Evolutionary conservation across 257 asterid species (phyloP), one percentile per base, ranked within the genome.

Genomic region (Gynochthodes officinalis): DNA sequence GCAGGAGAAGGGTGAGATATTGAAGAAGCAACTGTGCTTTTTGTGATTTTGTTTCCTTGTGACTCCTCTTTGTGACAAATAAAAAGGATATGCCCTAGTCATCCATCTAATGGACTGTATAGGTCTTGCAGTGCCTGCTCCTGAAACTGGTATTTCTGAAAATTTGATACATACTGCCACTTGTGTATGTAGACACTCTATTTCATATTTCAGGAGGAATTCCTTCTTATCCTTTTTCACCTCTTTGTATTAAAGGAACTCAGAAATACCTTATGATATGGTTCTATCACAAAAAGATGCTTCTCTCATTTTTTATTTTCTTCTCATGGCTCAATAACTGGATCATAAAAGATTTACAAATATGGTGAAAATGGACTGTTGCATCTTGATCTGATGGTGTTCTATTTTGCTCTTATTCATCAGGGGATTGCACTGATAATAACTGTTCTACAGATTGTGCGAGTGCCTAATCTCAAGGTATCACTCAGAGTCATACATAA

Each of bases 391-490:
- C 69, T 58, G 39, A 78, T 72, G 42, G 48, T 71, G 48, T 32
- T 71, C 65, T 12, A 35, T 71, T 76, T 59, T 76, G 48, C 55
- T 75, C 73, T 53, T 77, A 40, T 67, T 75, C 69, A 73, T 75
- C 91, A 93, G 98, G 98, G 98, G 19, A 86, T 93, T 73, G 82
- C 97, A 28, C 82, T 93, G 71, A 93, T 93, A 62, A 89, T 86
- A 73, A 93, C 96, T 6, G 98, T 93, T 80, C 89, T 93, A 82
- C 98, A 93, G 85, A 93, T 93, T 54, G 92, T 93, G 16, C 90
- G 90, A 70, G 85, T 93, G 76, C 98, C 98, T 60, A 90, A 93
- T 85, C 98, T 93, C 81, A 89, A 93, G 98, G 98, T 90, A 86
- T 43, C 18, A 32, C 65, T 73, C 61, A 33, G 69, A 43, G 32